Evolutionary conservation across 2,329 filamentous ascomycete species (phyloP), one percentile per base, ranked within the genome.

Genomic region (Neonectria hederae): DNA sequence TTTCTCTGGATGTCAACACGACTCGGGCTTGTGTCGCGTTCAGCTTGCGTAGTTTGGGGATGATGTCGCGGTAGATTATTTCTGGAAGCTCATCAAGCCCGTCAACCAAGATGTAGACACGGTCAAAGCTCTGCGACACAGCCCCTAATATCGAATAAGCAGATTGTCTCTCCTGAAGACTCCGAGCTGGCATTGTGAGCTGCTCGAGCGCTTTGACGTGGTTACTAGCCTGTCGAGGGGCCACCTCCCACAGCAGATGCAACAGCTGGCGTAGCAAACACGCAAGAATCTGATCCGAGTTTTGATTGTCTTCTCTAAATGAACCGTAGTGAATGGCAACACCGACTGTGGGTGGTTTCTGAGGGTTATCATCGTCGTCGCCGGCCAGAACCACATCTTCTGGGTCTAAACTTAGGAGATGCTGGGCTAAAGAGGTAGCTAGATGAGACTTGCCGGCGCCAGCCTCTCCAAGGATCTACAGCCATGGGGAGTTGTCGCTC

Each of bases 401-500:
- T 5, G 19, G 19, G 21, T 52, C 49, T 4, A 9, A 38, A 22
- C 49, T 52, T 2, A 52, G 11, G 11, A 52, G 49, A 26, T 52
- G 49, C 19, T 52, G 28, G n/a, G 49, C 49, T 52, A 52, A 26
- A 22, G 38, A 52, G 9, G 49, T 52, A 10, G 49, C 49, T 4
- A 22, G 10, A 22, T 52, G 49, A 17, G 49, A 52, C 30, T 52
- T 52, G 28, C 49, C 28, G 21, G 49, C 49, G 19, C 28, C 49
- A 22, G 49, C 28, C 32, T 55, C 53, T 17, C 53, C 53, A 28
- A 55, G 17, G 21, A 55, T 35, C 53, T 40, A 55, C 24, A 55
- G 26, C 53, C 53, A 55, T 5, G 38, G 24, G 10, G 17, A 11
- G 5, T 21, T 17, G 40, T 14, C 17, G 28, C 11, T 11, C 19